Base-by-base conservation (phyloP, 768 basidiomycete genomes). In the Auricularia auricula-judae region DNA sequence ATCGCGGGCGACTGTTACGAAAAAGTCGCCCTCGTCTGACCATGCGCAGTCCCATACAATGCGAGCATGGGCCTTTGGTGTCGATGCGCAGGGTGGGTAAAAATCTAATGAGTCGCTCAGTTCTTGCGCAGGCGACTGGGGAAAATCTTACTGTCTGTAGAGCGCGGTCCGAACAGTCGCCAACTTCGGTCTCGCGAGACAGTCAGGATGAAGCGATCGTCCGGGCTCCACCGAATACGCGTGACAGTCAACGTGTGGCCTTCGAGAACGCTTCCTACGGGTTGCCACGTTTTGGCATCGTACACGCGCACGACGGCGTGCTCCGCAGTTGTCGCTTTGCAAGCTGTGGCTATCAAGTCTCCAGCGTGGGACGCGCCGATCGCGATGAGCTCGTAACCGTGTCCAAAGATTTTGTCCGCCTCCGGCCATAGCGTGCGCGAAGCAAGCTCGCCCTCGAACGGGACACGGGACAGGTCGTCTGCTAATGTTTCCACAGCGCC, bases 11-110 rank as follows among this genome's bases (percentile, higher is more conserved):
- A 91, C 95, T 2, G 97, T 98, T 11, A 86, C 94, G 71, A 99
- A 99, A 16, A 88, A 70, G 68, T 86, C 82, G 5, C 86, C 85
- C 68, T 91, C 87, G 1, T 76, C 71, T 1, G 89, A 81, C 93
- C 95, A 99, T 14, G 86, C 84, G 70, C 90, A 91, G 72, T 98
- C 97, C 93, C 97, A 95, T 42, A 99, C 89, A 70, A 99, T 97
- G 44, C 97, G 83, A 1, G 83, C 82, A 74, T 98, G 97, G 0
- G 91, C 86, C 75, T 91, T 96, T 65, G 93, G 8, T 8, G 7
- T 85, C 16, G 83, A 81, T 3, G 84, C 83, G 23, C 86, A 70
- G 2, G 86, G 84, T 7, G 77, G 67, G 72, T 85, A 94, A 1
- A 83, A 91, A 69, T 68, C 66, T 70, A 36, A 36, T 18, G 83